Percentiles rank a stretch among this genome's conserved stretches.
These are phyloP conservation scores for Mucor saturninus DNA, from an alignment of 371 early-diverging fungal genomes.

Conservation along the genomic window DNA sequence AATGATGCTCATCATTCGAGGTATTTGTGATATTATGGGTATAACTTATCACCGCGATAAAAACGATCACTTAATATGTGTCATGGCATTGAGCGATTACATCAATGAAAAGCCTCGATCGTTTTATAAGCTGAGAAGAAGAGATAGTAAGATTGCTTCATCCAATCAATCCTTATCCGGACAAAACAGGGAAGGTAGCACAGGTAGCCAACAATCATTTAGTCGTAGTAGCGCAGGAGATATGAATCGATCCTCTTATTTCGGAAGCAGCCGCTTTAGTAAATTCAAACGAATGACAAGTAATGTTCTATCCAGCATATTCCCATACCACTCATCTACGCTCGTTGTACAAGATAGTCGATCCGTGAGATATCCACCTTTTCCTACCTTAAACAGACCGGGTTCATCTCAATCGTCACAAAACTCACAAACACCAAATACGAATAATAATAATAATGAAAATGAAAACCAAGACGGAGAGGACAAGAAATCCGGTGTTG, in stretches of 20 bases:
- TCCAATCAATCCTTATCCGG: constrained; percentile 20
- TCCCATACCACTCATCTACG: constrained; percentile 31
- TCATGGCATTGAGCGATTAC: constrained; percentile 45
- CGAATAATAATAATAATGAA: background rate
- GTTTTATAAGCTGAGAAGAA: constrained; percentile 26
- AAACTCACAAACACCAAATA: background rate
- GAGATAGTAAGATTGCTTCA: constrained; percentile 23
- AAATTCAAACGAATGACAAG: constrained; percentile 32
- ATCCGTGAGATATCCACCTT: constrained; percentile 17
- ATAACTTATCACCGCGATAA: constrained; percentile 45
- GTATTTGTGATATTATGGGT: constrained; percentile 48
- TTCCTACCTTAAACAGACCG: constrained; percentile 14
- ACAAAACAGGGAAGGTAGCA: background rate
- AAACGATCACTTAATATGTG: constrained; percentile 37
- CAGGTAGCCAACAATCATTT: constrained; percentile 24
- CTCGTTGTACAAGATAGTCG: constrained; percentile 23
- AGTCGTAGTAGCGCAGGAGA: constrained; percentile 26
- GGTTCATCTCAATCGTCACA: constrained; percentile 13
- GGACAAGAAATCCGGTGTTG: constrained; percentile 36
- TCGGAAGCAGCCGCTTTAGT: constrained; percentile 21
- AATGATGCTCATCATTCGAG: constrained; percentile 41
- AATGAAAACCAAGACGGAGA: constrained; percentile 4
- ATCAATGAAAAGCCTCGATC: constrained; percentile 24
- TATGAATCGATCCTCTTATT: constrained; percentile 19
- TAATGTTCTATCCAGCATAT: constrained; percentile 29